Base-by-base conservation (phyloP, 2,329 filamentous ascomycete genomes). In the Pseudocercospora pini-densiflorae region DNA sequence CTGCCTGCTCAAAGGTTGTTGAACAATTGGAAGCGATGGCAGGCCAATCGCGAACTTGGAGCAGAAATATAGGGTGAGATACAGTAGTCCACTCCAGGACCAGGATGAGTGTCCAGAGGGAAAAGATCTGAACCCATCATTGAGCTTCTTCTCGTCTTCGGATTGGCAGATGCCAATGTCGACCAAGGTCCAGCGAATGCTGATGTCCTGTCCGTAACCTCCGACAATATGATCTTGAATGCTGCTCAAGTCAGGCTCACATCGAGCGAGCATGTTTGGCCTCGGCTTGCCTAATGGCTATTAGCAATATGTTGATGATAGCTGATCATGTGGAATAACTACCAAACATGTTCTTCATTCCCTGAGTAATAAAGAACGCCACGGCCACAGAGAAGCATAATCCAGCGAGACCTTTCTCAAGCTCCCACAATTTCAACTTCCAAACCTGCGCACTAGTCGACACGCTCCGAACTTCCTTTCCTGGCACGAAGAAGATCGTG, bases 401-500 rank as follows among this genome's bases (percentile, higher is more conserved):
- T 0, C 94, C 94, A 74, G 97, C 88, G 88, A 90, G 92, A 65
- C 92, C 93, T 1, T 88, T 78, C 76, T 97, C 93, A 77, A 92
- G 89, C 78, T 97, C 94, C 93, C 94, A 97, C 1, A 97, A 78
- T 80, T 95, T 97, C 70, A 92, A 87, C 76, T 87, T 88, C 89
- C 92, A 93, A 53, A 94, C 83, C 62, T 92, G 80, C 3, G 85
- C 79, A 23, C 71, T 64, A 10, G 65, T 71, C 23, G 66, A 67
- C 1, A 61, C 61, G 14, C 69, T 64, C 2, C 63, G 85, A 0
- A 90, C 88, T 1, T 89, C 89, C 5, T 59, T 85, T 3, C 91
- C 92, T 0, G 93, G 93, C 0, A 95, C 88, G 71, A 94, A 79
- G 9, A 87, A 66, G 16, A 96, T 79, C 47, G 88, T 87, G 64